Percentiles rank a stretch among this genome's conserved stretches.
Conservation (phyloP, 148 eudicot genomes). For the Camellia granthamiana region DNA sequence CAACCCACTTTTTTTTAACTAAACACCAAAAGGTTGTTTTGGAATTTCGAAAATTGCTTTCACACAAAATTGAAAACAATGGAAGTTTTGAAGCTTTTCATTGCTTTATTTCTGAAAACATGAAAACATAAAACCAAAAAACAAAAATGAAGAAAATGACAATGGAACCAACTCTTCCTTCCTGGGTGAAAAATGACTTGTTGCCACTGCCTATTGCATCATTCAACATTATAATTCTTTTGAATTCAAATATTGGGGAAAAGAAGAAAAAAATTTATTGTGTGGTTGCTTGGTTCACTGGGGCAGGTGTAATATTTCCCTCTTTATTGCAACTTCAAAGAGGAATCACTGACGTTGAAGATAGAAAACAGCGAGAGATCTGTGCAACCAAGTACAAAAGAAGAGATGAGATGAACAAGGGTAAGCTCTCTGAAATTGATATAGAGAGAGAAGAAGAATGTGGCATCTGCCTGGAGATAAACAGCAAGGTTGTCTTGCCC, state of each 20-base stretch:
- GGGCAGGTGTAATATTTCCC: conserved; percentile 71
- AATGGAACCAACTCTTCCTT: too few relatives aligned
- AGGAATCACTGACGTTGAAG: conserved; percentile 78
- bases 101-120: too few relatives aligned
- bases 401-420: conserved; percentile 41
- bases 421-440: conserved; percentile 55
- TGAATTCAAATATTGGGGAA: background rate
- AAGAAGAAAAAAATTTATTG: background rate
- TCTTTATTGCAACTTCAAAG: conserved; percentile 84
- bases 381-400: conserved; percentile 52
- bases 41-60: too few relatives aligned
- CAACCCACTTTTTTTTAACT: too few relatives aligned
- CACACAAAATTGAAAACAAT: too few relatives aligned
- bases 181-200: background rate
- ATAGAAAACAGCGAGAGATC: conserved; percentile 67
- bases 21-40: too few relatives aligned
- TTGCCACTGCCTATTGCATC: background rate
- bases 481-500: conserved; percentile 71
- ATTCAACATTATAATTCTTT: background rate
- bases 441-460: conserved; percentile 86
- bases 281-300: background rate
- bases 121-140: too few relatives aligned
- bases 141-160: too few relatives aligned
- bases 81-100: too few relatives aligned
- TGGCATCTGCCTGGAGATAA: conserved; percentile 82